phyloP scores from a whole-genome alignment of 1,284 basidiomycete species.

The Fomitopsis schrenkii region DNA sequence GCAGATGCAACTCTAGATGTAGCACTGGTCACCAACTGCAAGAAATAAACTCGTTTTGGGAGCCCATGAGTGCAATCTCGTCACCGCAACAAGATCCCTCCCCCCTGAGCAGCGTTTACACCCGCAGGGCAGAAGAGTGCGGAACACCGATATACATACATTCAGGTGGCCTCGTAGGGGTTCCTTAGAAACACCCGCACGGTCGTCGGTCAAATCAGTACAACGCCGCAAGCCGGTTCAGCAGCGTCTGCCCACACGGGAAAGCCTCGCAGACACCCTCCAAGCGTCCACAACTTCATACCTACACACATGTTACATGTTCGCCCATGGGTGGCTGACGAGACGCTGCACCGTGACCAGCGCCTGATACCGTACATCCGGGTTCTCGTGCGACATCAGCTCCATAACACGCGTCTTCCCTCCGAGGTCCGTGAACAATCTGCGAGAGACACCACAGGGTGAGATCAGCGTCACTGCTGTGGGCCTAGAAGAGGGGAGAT shows the following conservation, averaged over 20 bases:
- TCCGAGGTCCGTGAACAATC: constrained; percentile 77
- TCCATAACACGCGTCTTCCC: constrained; percentile 94
- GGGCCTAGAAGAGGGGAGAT: not conserved
- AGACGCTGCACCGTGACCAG: constrained; percentile 81
- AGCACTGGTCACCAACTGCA: too few species aligned
- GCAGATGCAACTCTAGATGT: too few species aligned
- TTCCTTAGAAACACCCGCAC: too few species aligned
- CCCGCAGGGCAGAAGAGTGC: too few species aligned
- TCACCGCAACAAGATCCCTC: too few species aligned
- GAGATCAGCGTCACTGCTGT: constrained; percentile 5
- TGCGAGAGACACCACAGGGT: constrained; percentile 25
- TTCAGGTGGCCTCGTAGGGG: too few species aligned
- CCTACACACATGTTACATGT: constrained; percentile 17
- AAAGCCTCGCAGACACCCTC: not conserved
- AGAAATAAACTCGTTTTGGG: too few species aligned
- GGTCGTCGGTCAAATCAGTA: too few species aligned
- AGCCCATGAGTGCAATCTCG: not conserved
- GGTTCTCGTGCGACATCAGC: constrained; percentile 85
- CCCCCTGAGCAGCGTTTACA: too few species aligned
- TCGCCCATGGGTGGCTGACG: constrained; percentile 74
- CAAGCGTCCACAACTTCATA: constrained; percentile 1
- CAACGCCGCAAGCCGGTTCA: too few species aligned
- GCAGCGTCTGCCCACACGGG: not conserved
- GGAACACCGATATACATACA: too few species aligned
- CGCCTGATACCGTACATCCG: constrained; percentile 90